A percentile compares a stretch with the other conserved stretches of the same genome.
phyloP scores from a whole-genome alignment of 805 yeast genomes.

The Wickerhamomyces bovis region DNA sequence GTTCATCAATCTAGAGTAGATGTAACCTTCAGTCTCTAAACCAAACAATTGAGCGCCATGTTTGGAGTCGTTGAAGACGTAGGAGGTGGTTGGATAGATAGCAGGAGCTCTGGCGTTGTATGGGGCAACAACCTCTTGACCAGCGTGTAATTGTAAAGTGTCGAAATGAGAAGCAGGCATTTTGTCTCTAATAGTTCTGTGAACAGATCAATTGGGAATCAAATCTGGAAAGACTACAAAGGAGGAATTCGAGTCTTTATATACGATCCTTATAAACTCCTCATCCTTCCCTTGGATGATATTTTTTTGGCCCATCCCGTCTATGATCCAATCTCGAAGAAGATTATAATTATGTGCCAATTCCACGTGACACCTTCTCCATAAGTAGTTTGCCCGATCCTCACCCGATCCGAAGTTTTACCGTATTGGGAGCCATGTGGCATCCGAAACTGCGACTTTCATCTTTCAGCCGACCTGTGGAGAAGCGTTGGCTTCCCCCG shows the following conservation, averaged over 20 bases:
- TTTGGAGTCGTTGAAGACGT: conserved; percentile 78
- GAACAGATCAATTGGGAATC: not conserved
- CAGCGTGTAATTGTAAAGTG: conserved; percentile 92
- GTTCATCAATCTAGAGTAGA: conserved; percentile 86
- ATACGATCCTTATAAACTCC: not conserved
- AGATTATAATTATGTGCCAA: conserved; percentile 2
- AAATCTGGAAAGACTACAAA: not conserved
- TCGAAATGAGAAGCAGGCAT: conserved; percentile 64
- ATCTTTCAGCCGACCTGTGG: not conserved
- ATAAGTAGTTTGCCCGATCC: no score
- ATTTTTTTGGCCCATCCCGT: not conserved
- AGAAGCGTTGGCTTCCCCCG: not conserved
- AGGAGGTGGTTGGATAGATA: conserved; percentile 87
- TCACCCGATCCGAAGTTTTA: conserved; percentile 1
- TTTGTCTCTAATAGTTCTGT: not conserved
- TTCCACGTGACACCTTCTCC: conserved; percentile 4
- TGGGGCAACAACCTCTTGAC: conserved; percentile 65
- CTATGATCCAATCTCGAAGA: not conserved
- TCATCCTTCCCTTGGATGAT: not conserved
- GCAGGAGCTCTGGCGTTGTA: conserved; percentile 79
- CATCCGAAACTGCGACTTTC: not conserved
- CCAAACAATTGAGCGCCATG: conserved; percentile 92
- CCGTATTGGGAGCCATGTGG: not conserved
- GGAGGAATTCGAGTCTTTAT: not conserved
- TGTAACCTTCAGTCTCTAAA: conserved; percentile 74